Base-by-base conservation (phyloP, 108 stramenopile species). In the Cyclotella choctawhatcheeana region DNA sequence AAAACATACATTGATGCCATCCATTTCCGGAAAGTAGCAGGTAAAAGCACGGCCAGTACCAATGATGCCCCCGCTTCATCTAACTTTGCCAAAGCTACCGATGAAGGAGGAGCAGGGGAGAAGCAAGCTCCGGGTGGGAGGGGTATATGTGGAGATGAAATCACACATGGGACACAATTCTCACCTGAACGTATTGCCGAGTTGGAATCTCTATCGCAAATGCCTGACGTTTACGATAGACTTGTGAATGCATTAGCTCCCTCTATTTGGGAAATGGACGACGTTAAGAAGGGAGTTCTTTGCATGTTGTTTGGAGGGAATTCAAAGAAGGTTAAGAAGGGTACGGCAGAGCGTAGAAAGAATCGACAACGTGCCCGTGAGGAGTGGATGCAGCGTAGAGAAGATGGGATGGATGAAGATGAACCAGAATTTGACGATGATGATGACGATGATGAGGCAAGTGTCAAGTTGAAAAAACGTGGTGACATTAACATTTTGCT, bases 241-340 rank as follows among this genome's bases (percentile, higher is more conserved):
- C 77, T 97, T 31, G 85, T 88, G 8, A 53, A 63, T 43, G 88
- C 93, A 32, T 76, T 99, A 59, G 99, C 99, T 37, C 99, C 99
- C 0, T 97, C 97, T 21, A 98, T 99, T 73, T 99, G 97, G 97
- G 99, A 96, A 84, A 68, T 99, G 77, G 98, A 99, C 53, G 94
- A 99, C 84, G 97, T 98, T 58, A 99, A 99, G 73, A 97, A 95
- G 62, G 99, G 99, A 4, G 91, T 99, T 0, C 72, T 99, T 44
- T 98, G 96, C 73, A 97, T 97, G 97, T 83, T 99, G 31, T 98
- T 99, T 78, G 99, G 98, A 4, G 99, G 99, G 16, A 97, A 93
- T 75, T 76, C 83, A 25, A 73, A 74, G 10, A 85, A 86, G 51
- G 80, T 85, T 29, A 73, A 83, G 56, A 58, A 71, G 59, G 79